A percentile compares a stretch with the other conserved stretches of the same genome.
Conservation (phyloP, 106 monocot genomes). For the Allium cepa region DNA sequence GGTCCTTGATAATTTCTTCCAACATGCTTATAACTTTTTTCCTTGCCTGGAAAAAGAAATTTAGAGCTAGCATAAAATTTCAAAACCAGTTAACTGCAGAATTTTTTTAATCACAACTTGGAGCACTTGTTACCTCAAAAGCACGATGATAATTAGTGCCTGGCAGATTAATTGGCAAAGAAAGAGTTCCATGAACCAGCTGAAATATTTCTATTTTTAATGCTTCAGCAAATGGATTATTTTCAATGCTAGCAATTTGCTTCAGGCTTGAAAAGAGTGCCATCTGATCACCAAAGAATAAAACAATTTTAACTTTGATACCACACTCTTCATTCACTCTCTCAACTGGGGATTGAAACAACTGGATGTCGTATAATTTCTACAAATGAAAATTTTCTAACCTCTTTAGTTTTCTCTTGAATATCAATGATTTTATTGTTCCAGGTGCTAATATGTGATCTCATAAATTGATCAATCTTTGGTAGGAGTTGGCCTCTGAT, state of each 20-base stretch:
- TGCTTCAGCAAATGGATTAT: constrained; percentile 42
- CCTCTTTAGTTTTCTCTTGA: constrained; percentile 86
- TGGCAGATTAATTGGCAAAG: constrained; percentile 84
- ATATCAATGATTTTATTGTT: constrained; percentile 49
- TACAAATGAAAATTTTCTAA: constrained; percentile 4
- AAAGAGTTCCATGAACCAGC: constrained; percentile 72
- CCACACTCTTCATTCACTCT: background rate
- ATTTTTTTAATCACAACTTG: background rate
- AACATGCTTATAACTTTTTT: constrained; percentile 54
- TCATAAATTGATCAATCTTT: constrained; percentile 81
- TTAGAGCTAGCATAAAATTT: background rate
- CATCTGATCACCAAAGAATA: constrained; percentile 43
- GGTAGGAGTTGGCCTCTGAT: constrained; percentile 63
- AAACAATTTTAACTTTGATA: background rate
- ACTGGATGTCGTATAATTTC: background rate
- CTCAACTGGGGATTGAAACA: too few relatives aligned
- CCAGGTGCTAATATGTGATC: constrained; percentile 56
- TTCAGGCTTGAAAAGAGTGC: constrained; percentile 67
- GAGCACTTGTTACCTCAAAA: constrained; percentile 30
- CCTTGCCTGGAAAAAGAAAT: constrained; percentile 54
- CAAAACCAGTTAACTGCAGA: background rate
- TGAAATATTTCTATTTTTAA: constrained; percentile 63
- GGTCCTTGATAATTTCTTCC: constrained; percentile 44
- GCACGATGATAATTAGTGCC: constrained; percentile 66
- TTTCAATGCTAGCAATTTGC: constrained; percentile 66